These are phyloP conservation scores for Alternaria incomplexa DNA, from an alignment of 2,329 filamentous ascomycete genomes.

Conservation along the genomic window DNA sequence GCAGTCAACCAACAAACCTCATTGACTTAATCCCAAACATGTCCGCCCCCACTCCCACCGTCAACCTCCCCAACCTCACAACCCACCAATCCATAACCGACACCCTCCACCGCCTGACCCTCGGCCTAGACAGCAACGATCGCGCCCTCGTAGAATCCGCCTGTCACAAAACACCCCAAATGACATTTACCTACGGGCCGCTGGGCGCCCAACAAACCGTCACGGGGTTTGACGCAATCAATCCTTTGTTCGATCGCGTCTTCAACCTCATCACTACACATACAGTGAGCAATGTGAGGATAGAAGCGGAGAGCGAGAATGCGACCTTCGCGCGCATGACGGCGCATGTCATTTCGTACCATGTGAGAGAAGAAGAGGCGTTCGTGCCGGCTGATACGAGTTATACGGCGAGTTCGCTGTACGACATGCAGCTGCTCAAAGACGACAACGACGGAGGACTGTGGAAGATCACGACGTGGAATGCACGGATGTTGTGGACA, in stretches of 20 bases:
- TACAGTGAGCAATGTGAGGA: slow-evolving; percentile 28
- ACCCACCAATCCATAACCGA: slow-evolving; percentile 31
- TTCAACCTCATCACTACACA: slow-evolving; percentile 31
- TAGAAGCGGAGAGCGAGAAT: slow-evolving; percentile 19
- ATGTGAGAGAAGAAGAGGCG: slow-evolving; percentile 28
- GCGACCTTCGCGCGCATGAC: slow-evolving; percentile 24
- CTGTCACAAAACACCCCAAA: slow-evolving; percentile 23
- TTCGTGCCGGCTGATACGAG: slow-evolving; percentile 20
- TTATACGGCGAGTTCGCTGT: slow-evolving; percentile 30
- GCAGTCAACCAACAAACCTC: background rate
- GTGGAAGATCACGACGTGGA: slow-evolving; percentile 39
- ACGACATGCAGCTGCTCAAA: slow-evolving; percentile 27
- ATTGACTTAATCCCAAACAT: background rate
- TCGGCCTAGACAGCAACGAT: slow-evolving; percentile 32
- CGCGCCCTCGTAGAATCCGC: slow-evolving; percentile 25
- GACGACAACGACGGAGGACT: slow-evolving; percentile 11
- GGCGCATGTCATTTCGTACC: slow-evolving; percentile 26
- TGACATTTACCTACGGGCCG: slow-evolving; percentile 22
- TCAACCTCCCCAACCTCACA: slow-evolving; percentile 8
- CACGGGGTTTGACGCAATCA: slow-evolving; percentile 24
- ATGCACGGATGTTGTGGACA: slow-evolving; percentile 27
- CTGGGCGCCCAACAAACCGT: slow-evolving; percentile 5
- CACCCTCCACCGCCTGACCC: slow-evolving; percentile 28
- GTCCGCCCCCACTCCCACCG: background rate
- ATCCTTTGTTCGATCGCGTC: slow-evolving; percentile 18